Percentiles rank a stretch among this genome's conserved stretches.
phyloP scores from a whole-genome alignment of 1,139 yeast species.

The Pichiaceae sp. region DNA sequence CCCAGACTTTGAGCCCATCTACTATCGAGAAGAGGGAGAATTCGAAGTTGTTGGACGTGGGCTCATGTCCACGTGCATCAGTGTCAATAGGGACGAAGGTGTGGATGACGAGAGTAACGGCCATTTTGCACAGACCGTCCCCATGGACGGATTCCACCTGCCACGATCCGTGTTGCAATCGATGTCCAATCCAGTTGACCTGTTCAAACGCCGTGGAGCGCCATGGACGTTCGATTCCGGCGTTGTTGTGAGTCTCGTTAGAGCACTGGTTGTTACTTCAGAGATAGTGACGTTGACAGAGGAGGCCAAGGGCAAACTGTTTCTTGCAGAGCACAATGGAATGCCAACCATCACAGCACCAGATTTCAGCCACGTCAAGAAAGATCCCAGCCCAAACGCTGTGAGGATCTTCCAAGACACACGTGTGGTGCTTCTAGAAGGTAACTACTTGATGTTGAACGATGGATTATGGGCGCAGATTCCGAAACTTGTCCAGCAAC shows the following conservation, averaged over 20 bases:
- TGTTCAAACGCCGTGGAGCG: constrained; percentile 67
- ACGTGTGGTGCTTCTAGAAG: constrained; percentile 54
- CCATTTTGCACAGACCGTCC: constrained; percentile 30
- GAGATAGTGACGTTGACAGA: constrained; percentile 1
- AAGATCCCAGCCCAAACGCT: constrained; percentile 57
- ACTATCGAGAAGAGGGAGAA: neutral
- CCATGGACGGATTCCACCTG: constrained; percentile 82
- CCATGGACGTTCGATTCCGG: constrained; percentile 74
- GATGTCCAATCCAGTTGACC: constrained; percentile 46
- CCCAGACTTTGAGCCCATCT: neutral
- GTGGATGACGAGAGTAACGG: neutral
- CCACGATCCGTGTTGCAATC: constrained; percentile 45
- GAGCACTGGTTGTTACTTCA: constrained; percentile 18
- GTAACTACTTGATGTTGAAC: constrained; percentile 45
- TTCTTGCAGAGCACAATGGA: constrained; percentile 6
- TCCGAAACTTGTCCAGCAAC: constrained; percentile 6
- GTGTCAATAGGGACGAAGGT: neutral
- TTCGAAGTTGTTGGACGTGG: constrained; percentile 1
- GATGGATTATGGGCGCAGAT: constrained; percentile 45
- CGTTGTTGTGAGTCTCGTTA: constrained; percentile 32
- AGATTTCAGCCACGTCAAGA: constrained; percentile 64
- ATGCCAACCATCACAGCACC: constrained; percentile 44
- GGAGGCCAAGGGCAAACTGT: constrained; percentile 1
- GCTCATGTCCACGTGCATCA: neutral
- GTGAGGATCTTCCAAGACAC: constrained; percentile 34